Percentiles rank a stretch among this genome's conserved stretches.
phyloP scores from a whole-genome alignment of 2,329 filamentous ascomycete genomes.

The Zymoseptoria ardabiliae region DNA sequence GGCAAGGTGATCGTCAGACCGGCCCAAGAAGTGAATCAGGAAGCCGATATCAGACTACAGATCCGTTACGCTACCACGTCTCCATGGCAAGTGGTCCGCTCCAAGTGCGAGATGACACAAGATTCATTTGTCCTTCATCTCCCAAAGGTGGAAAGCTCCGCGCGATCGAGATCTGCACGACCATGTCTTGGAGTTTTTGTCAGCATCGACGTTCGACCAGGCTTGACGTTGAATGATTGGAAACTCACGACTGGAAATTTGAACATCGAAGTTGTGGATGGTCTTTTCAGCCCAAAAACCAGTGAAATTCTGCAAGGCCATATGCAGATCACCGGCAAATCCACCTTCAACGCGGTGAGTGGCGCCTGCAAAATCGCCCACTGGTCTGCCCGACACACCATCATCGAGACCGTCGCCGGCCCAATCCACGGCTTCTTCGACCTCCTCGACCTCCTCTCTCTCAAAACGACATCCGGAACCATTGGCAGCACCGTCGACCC shows the following conservation, averaged over 20 bases:
- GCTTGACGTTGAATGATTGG: conserved; percentile 29
- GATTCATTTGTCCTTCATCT: conserved; percentile 16
- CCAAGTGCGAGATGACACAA: conserved; percentile 24
- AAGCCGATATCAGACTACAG: conserved; percentile 29
- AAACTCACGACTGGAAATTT: conserved; percentile 32
- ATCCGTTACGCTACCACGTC: conserved; percentile 33
- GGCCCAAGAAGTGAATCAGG: conserved; percentile 28
- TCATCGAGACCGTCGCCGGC: conserved; percentile 34
- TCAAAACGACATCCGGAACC: conserved; percentile 36
- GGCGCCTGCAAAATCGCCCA: conserved; percentile 28
- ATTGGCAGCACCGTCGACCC: conserved; percentile 36
- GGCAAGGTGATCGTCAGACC: conserved; percentile 35
- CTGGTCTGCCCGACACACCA: conserved; percentile 33
- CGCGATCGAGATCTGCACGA: conserved; percentile 6
- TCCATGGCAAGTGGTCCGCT: conserved; percentile 25
- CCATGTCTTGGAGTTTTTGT: conserved; percentile 35
- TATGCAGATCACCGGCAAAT: conserved; percentile 25
- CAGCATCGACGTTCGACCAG: conserved; percentile 31
- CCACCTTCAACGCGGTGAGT: conserved; percentile 30
- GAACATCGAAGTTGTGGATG: conserved; percentile 31
- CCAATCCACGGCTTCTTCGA: conserved; percentile 37
- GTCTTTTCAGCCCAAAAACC: conserved; percentile 15
- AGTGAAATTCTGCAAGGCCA: conserved; percentile 18
- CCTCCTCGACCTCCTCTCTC: conserved; percentile 34
- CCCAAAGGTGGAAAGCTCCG: conserved; percentile 8